phyloP scores from a whole-genome alignment of 768 basidiomycete species.

The Russula emetica region DNA sequence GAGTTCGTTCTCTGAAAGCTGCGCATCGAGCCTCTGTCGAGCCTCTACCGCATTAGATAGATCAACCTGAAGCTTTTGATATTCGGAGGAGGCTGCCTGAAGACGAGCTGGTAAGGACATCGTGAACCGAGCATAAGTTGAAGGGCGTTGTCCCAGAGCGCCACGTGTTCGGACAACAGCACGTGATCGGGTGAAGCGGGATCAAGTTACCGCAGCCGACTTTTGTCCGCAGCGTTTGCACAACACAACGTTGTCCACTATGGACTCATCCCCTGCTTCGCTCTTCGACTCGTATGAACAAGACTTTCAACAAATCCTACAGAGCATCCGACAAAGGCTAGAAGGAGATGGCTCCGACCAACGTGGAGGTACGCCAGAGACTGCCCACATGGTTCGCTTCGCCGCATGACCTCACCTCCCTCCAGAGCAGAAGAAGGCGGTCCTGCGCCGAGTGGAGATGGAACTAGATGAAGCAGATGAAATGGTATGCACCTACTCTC shows the following conservation, averaged over 20 bases:
- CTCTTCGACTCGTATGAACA: conserved; percentile 91
- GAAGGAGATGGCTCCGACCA: conserved; percentile 63
- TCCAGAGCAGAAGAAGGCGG: conserved; percentile 75
- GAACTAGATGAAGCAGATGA: conserved; percentile 98
- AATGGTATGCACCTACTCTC: conserved; percentile 55
- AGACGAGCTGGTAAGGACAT: conserved; percentile 59
- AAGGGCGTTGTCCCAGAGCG: neutral
- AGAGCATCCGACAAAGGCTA: conserved; percentile 71
- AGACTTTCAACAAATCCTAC: conserved; percentile 82
- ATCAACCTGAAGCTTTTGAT: conserved; percentile 76
- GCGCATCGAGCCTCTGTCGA: conserved; percentile 83
- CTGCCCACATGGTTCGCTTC: no score
- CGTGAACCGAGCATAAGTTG: neutral
- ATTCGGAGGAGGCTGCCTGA: conserved; percentile 67
- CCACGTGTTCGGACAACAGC: neutral
- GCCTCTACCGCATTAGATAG: conserved; percentile 70
- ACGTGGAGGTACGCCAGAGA: conserved; percentile 55
- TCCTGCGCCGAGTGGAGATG: conserved; percentile 82
- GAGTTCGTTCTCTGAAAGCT: conserved; percentile 84
- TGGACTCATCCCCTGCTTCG: conserved; percentile 80
- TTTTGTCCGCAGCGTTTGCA: neutral
- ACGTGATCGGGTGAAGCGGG: conserved; percentile 7
- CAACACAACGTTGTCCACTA: conserved; percentile 33
- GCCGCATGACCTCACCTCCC: neutral
- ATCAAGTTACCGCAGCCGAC: neutral